Evolutionary conservation across 805 yeast species (phyloP).

Genomic region (Saccharomyces paradoxus): DNA sequence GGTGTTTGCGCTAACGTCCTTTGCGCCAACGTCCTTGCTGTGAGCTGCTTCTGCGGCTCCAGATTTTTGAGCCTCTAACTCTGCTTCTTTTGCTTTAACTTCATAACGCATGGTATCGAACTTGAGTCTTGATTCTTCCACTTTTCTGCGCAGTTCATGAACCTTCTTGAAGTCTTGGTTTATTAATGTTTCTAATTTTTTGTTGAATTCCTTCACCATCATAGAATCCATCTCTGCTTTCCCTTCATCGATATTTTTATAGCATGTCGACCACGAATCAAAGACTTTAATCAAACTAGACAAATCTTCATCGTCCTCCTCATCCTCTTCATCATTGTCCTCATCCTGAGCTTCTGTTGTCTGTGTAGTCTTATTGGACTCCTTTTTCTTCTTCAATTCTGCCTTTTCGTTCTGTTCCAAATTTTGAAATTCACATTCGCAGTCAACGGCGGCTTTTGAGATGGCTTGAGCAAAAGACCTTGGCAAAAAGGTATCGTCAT

Average conservation of each 20-base stretch:
- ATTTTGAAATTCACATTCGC: constrained; percentile 36
- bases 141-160: constrained; percentile 53
- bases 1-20: constrained; percentile 10
- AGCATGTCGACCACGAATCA: constrained; percentile 45
- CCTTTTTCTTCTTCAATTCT: constrained; percentile 25
- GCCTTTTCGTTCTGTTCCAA: constrained; percentile 22
- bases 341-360: constrained; percentile 24
- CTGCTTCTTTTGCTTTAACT: constrained; percentile 29
- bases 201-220: constrained; percentile 52
- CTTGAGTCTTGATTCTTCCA: constrained; percentile 59
- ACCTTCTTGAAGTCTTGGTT: constrained; percentile 55
- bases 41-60: constrained; percentile 62
- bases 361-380: constrained; percentile 4
- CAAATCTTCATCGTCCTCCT: constrained; percentile 41
- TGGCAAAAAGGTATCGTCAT: constrained; percentile 34
- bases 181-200: constrained; percentile 44
- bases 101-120: constrained; percentile 66
- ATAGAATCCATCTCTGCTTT: constrained; percentile 63
- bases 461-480: constrained; percentile 71
- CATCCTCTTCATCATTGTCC: constrained; percentile 28
- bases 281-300: constrained; percentile 37
- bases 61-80: constrained; percentile 41
- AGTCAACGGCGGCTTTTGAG: constrained; percentile 45
- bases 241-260: constrained; percentile 56
- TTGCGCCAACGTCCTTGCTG: constrained; percentile 29